phyloP scores from a whole-genome alignment of 1,284 basidiomycete species.

The Cystobasidium sp. region DNA sequence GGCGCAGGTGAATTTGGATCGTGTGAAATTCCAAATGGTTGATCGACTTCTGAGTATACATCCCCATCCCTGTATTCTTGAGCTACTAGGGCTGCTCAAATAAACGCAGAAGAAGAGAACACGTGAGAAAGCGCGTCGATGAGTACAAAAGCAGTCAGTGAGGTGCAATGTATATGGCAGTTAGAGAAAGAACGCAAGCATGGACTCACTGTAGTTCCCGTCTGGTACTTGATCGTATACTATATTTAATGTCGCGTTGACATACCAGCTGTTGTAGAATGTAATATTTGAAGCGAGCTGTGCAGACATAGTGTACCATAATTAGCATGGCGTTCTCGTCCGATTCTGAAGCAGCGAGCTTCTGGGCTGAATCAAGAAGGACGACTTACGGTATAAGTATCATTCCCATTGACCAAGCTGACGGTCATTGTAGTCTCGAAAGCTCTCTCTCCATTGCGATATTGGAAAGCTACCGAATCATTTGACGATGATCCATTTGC shows the following conservation, averaged over 20 bases:
- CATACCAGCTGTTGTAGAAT: constrained; percentile 42
- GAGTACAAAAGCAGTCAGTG: background rate
- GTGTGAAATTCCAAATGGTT: constrained; percentile 29
- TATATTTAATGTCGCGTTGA: constrained; percentile 31
- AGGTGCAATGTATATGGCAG: background rate
- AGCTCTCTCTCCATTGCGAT: constrained; percentile 27
- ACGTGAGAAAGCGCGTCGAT: background rate
- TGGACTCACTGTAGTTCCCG: constrained; percentile 38
- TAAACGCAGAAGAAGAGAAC: background rate
- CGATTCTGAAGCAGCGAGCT: background rate
- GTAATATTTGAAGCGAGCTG: constrained; percentile 32
- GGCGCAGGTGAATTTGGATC: constrained; percentile 20
- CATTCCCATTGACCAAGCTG: constrained; percentile 26
- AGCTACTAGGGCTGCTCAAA: constrained; percentile 20
- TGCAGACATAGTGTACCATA: background rate
- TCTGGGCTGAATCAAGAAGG: background rate
- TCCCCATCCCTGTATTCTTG: constrained; percentile 21
- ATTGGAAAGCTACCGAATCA: constrained; percentile 28
- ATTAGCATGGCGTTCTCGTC: background rate
- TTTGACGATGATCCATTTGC: constrained; percentile 13
- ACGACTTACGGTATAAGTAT: background rate
- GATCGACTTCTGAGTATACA: constrained; percentile 12
- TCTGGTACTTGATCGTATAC: constrained; percentile 21
- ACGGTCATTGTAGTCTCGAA: constrained; percentile 25
- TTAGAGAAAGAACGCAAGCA: background rate